A percentile compares a stretch with the other conserved stretches of the same genome.
phyloP scores from a whole-genome alignment of 2,329 filamentous ascomycete species.

The Ophiostoma angusticollis region DNA sequence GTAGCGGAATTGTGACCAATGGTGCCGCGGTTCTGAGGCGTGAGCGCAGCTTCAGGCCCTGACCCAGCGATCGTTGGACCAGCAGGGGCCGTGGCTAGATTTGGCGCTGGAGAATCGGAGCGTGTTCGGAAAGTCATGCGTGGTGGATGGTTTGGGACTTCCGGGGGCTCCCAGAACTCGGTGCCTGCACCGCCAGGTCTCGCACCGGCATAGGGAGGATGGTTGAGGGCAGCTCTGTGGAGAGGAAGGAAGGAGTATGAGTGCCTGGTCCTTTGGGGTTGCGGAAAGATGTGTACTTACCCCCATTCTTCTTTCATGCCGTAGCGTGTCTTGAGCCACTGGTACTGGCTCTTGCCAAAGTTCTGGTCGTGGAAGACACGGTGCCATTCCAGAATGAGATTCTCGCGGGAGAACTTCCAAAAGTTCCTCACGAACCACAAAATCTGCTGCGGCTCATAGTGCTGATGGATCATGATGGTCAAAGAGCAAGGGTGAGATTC shows the following conservation, averaged over 20 bases:
- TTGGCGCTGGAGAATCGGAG: constrained; percentile 3
- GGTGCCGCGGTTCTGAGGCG: too few species aligned
- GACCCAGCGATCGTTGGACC: too few species aligned
- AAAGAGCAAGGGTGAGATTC: too few species aligned
- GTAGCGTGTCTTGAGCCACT: constrained; percentile 13
- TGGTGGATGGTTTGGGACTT: constrained; percentile 5
- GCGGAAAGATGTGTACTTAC: too few species aligned
- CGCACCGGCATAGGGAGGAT: constrained; percentile 12
- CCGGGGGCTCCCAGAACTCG: constrained; percentile 5
- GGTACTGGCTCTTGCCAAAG: constrained; percentile 15
- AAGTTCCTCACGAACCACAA: constrained; percentile 14
- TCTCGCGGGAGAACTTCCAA: constrained; percentile 11
- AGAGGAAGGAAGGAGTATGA: not conserved
- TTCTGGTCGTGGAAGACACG: constrained; percentile 6
- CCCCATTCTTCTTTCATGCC: constrained; percentile 16
- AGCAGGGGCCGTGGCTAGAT: not conserved
- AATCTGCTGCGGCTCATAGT: constrained; percentile 13
- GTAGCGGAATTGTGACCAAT: too few species aligned
- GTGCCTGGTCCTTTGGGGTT: too few species aligned
- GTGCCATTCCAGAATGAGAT: constrained; percentile 7
- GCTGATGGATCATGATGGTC: constrained; percentile 12
- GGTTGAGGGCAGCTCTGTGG: constrained; percentile 11
- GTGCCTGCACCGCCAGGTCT: constrained; percentile 10
- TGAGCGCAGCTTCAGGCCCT: too few species aligned
- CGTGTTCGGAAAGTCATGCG: constrained; percentile 1